A percentile compares a stretch with the other conserved stretches of the same genome.
Conservation (phyloP, 192 early-diverging fungal species). For the Backusella luteola region DNA sequence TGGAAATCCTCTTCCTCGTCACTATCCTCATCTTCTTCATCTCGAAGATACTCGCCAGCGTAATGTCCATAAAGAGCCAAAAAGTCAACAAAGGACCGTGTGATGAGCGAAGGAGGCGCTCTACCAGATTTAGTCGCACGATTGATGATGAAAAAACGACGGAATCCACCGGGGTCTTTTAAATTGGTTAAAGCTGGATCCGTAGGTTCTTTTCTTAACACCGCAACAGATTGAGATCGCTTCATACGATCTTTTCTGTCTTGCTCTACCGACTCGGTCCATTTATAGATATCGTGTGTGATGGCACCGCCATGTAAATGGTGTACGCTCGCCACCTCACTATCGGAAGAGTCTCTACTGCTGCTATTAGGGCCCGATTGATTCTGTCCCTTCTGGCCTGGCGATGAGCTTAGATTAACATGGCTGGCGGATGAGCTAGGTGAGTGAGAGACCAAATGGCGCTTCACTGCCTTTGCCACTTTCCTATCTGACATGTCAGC, state of each 20-base stretch:
- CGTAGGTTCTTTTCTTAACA: not conserved
- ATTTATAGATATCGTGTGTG: conserved; percentile 86
- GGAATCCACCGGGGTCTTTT: conserved; percentile 83
- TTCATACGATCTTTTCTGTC: conserved; percentile 24
- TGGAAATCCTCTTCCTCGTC: not conserved
- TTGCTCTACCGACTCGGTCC: conserved; percentile 69
- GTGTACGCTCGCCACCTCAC: conserved; percentile 43
- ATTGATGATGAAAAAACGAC: conserved; percentile 79
- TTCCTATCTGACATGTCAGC: conserved; percentile 51
- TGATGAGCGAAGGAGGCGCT: conserved; percentile 70
- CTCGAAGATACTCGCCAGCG: conserved; percentile 87
- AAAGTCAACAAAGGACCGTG: conserved; percentile 91
- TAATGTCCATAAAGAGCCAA: conserved; percentile 91
- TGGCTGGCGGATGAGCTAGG: conserved; percentile 5
- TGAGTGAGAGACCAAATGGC: conserved; percentile 62
- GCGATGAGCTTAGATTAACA: not conserved
- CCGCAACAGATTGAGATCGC: conserved; percentile 26
- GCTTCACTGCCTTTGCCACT: conserved; percentile 61
- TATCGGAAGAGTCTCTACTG: not conserved
- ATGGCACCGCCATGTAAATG: conserved; percentile 67
- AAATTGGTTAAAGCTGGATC: conserved; percentile 31
- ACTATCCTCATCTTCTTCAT: conserved; percentile 9
- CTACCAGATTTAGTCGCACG: conserved; percentile 71
- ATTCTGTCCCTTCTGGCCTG: not conserved
- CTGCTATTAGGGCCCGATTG: not conserved